Conservation (phyloP, 352 stramenopile genomes). For the Thalassiosira exigua region DNA sequence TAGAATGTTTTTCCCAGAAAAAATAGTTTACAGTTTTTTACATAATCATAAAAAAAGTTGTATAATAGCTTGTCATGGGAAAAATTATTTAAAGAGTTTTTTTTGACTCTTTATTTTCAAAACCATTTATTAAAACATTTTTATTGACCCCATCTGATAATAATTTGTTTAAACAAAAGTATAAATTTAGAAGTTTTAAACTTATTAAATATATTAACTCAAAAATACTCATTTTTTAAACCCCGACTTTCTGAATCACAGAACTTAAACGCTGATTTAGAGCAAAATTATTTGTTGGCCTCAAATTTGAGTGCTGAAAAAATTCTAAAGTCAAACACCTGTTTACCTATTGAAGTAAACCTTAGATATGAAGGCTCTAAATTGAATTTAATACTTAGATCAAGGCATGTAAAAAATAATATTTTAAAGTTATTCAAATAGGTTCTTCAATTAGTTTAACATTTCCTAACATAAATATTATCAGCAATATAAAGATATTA, state of each 20-base stretch:
- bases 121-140: conserved; percentile 48
- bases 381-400: conserved; percentile 49
- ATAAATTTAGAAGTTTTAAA: conserved; percentile 52
- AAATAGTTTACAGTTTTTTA: conserved; percentile 41
- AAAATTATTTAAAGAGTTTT: conserved; percentile 63
- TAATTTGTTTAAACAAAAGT: conserved; percentile 39
- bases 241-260: conserved; percentile 41
- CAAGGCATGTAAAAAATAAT: conserved; percentile 44
- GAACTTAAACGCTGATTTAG: conserved; percentile 43
- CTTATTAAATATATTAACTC: conserved; percentile 46
- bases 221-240: conserved; percentile 54
- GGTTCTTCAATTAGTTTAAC: conserved; percentile 56
- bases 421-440: conserved; percentile 43
- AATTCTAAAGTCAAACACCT: conserved; percentile 38
- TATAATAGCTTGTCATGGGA: conserved; percentile 38
- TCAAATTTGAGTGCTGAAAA: conserved; percentile 37
- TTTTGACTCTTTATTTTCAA: conserved; percentile 58
- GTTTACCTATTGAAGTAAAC: conserved; percentile 58
- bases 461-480: conserved; percentile 56
- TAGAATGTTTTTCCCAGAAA: conserved; percentile 40
- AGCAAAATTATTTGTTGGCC: conserved; percentile 35
- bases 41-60: conserved; percentile 29
- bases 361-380: conserved; percentile 49
- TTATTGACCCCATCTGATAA: conserved; percentile 52
- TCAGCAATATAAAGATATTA: conserved; percentile 38